These are phyloP conservation scores for Phytophthora macrochlamydospora DNA, from an alignment of 352 stramenopile species.

Conservation along the genomic window DNA sequence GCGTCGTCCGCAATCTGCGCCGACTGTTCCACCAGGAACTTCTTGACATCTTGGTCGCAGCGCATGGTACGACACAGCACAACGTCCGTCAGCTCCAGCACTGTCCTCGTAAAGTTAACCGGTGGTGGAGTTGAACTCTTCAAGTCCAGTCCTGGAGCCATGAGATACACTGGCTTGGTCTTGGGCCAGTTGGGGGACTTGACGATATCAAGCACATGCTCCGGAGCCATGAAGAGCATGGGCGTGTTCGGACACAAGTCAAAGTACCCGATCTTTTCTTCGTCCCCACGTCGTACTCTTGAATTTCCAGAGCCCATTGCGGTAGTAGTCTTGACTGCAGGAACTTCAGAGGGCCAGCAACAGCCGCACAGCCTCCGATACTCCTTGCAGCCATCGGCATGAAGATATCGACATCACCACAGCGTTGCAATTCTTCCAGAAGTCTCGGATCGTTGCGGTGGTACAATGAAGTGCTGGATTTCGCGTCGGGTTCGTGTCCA, in stretches of 20 bases:
- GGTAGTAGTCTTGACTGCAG: conserved; percentile 38
- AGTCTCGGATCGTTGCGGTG: conserved; percentile 43
- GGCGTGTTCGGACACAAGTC: conserved; percentile 47
- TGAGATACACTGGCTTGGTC: conserved; percentile 54
- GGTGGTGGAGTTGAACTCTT: background rate
- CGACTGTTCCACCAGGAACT: conserved; percentile 8
- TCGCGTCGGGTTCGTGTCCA: background rate
- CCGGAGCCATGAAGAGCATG: conserved; percentile 46
- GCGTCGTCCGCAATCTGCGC: background rate
- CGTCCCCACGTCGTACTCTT: conserved; percentile 19
- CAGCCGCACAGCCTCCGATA: conserved; percentile 54
- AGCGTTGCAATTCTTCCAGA: conserved; percentile 48
- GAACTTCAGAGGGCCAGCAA: conserved; percentile 37
- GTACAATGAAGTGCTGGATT: conserved; percentile 17
- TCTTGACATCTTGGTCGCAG: conserved; percentile 23
- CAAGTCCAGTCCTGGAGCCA: conserved; percentile 24
- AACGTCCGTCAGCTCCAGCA: conserved; percentile 20
- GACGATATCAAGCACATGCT: conserved; percentile 22
- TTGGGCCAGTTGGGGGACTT: conserved; percentile 30
- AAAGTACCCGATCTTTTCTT: conserved; percentile 41
- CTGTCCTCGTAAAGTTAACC: conserved; percentile 9
- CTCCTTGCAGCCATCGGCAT: conserved; percentile 30
- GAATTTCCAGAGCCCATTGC: conserved; percentile 25
- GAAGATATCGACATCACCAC: conserved; percentile 70
- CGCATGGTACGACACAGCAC: conserved; percentile 25